Percentiles rank a stretch among this genome's conserved stretches.
phyloP scores from a whole-genome alignment of 768 basidiomycete species.

The Termitomyces sp. region DNA sequence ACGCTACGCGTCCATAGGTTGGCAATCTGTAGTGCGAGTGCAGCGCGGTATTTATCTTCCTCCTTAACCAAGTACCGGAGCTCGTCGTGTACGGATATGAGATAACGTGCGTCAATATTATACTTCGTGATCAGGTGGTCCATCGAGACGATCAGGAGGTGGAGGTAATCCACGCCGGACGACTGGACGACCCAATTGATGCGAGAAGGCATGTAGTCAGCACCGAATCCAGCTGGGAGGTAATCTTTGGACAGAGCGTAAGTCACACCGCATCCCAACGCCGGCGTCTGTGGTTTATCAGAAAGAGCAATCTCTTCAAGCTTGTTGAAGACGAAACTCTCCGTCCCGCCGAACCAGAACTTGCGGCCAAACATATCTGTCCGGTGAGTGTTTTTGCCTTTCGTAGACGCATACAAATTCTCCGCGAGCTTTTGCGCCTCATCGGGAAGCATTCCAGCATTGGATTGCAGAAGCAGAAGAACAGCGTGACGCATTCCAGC shows the following conservation, averaged over 20 bases:
- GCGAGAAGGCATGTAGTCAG: constrained; percentile 91
- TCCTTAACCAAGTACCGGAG: constrained; percentile 90
- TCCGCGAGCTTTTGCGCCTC: constrained; percentile 77
- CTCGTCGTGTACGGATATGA: constrained; percentile 97
- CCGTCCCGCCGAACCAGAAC: constrained; percentile 97
- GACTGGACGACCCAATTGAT: constrained; percentile 99
- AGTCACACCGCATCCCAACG: constrained; percentile 91
- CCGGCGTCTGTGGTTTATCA: constrained; percentile 84
- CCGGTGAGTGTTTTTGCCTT: constrained; percentile 83
- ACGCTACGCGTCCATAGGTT: constrained; percentile 92
- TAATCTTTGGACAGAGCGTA: constrained; percentile 88
- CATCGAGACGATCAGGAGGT: constrained; percentile 95
- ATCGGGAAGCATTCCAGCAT: constrained; percentile 70
- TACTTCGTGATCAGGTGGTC: constrained; percentile 78
- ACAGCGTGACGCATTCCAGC: constrained; percentile 94
- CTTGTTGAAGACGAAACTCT: constrained; percentile 97
- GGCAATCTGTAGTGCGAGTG: constrained; percentile 89
- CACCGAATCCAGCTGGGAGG: constrained; percentile 72
- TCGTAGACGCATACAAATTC: constrained; percentile 87
- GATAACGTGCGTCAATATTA: constrained; percentile 83
- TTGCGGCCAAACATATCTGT: constrained; percentile 69
- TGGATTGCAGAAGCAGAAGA: constrained; percentile 80
- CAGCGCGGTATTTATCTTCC: constrained; percentile 83
- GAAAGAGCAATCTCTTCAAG: constrained; percentile 91
- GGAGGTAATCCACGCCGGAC: constrained; percentile 96